Evolutionary conservation across 78 protist species (phyloP).

Genomic region (Speleostelium caveatum): DNA sequence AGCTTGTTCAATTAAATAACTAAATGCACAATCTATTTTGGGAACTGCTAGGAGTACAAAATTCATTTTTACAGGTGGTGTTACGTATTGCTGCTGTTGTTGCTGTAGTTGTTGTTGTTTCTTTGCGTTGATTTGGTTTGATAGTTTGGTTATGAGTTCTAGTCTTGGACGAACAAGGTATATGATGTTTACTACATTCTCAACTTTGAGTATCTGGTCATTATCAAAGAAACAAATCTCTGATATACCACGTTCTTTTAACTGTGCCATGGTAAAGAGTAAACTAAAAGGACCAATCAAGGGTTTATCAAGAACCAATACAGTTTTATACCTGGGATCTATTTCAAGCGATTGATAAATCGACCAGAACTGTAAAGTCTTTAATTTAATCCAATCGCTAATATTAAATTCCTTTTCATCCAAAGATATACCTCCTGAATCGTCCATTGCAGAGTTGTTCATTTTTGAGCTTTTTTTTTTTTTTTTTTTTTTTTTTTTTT

Average conservation of each 20-base stretch:
- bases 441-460: too few species aligned
- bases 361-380: conserved; percentile 13
- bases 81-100: background rate
- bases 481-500: too few species aligned
- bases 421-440: too few species aligned
- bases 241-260: conserved; percentile 1
- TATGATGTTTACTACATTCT: background rate
- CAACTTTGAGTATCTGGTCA: background rate
- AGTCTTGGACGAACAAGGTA: conserved; percentile 2
- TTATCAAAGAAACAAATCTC: background rate
- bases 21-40: background rate
- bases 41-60: conserved; percentile 5
- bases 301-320: background rate
- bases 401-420: too few species aligned
- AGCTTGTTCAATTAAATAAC: conserved; percentile 21
- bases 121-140: background rate
- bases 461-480: too few species aligned
- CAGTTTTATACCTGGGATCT: background rate
- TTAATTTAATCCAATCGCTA: conserved; percentile 6
- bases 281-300: conserved; percentile 2
- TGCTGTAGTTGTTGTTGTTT: background rate
- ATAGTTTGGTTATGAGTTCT: background rate
- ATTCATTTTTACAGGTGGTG: background rate
- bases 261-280: background rate
- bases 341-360: conserved; percentile 1